These are phyloP conservation scores for Phaseolus coccineus DNA, from an alignment of 331 rosid species.

Conservation along the genomic window DNA sequence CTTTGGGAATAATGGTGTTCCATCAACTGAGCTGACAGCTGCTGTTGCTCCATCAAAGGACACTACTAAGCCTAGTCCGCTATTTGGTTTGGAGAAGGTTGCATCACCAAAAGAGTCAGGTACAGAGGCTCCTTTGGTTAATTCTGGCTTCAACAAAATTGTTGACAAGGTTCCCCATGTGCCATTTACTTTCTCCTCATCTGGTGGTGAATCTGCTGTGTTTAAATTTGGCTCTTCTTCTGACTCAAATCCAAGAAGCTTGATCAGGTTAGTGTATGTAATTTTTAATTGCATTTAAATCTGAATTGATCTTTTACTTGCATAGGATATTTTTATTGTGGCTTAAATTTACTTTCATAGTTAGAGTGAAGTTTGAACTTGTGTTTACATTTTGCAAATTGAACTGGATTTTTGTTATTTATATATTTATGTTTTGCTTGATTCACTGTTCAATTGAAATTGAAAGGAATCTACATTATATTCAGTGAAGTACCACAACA, in stretches of 20 bases:
- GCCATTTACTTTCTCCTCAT: constrained; percentile 50
- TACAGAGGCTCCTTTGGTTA: constrained; percentile 46
- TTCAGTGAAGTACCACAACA: constrained; percentile 19
- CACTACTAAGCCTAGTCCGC: constrained; percentile 34
- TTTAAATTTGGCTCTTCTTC: constrained; percentile 51
- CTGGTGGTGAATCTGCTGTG: constrained; percentile 44
- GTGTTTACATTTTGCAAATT: constrained; percentile 10
- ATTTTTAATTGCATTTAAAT: constrained; percentile 35
- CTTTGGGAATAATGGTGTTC: constrained; percentile 52
- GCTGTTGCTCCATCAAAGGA: constrained; percentile 42
- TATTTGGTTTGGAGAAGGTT: constrained; percentile 54
- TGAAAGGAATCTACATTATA: constrained; percentile 6
- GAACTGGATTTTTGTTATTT: neutral
- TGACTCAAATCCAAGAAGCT: constrained; percentile 48
- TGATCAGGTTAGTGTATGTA: constrained; percentile 56
- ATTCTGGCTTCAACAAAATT: constrained; percentile 47
- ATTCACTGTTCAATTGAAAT: neutral
- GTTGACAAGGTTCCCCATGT: constrained; percentile 43
- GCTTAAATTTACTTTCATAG: neutral
- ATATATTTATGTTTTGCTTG: neutral
- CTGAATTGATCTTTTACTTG: neutral
- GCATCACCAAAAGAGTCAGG: constrained; percentile 49
- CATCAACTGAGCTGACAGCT: constrained; percentile 48
- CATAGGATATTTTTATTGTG: neutral
- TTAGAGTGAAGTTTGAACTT: neutral